Evolutionary conservation across 371 early-diverging fungal species (phyloP), one percentile per base, ranked within the genome.

Genomic region (Synchytrium microbalum): DNA sequence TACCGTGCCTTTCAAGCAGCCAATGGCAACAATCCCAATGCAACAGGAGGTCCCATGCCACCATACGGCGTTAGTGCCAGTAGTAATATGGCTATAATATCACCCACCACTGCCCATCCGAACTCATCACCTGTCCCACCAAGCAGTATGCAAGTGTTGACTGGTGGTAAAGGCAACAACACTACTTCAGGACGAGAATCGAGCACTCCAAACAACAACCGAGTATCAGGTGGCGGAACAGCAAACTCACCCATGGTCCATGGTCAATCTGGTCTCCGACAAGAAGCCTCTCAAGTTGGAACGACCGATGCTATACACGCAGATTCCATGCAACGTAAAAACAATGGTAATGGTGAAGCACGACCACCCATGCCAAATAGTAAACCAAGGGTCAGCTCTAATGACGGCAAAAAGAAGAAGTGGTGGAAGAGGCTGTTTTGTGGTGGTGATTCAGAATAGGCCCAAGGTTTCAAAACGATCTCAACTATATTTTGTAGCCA

Each of bases 1-100:
- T 61, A 61, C 54, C 38, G 62, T 3, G 26, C 32, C 2, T 61
- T 58, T 25, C 62, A 61, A 61, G 55, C 46, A 3, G 38, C 46
- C 46, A 38, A 19, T 38, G 46, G 10, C 10, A 38, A 38, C 46
- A 38, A 38, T 38, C 46, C 46, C 5, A 38, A 38, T 38, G 46
- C 46, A 19, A 19, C 46, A 5, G 19, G 5, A 5, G 46, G 10
- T 38, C n/a, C n/a, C n/a, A n/a, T n/a, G n/a, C 10, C 46, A 38
- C 46, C 46, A 38, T 38, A 10, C 19, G 46, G 46, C 19, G 46
- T 19, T 38, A 10, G 10, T 10, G 46, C 46, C 46, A 38, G 46
- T 38, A 38, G 46, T 38, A 38, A 38, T 38, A 38, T 38, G 19
- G 46, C 46, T 19, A 38, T 38, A 38, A 38, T 38, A 38, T 38